Base-by-base conservation (phyloP, 2,329 filamentous ascomycete species). In the Aspergillus aculeatinus region DNA sequence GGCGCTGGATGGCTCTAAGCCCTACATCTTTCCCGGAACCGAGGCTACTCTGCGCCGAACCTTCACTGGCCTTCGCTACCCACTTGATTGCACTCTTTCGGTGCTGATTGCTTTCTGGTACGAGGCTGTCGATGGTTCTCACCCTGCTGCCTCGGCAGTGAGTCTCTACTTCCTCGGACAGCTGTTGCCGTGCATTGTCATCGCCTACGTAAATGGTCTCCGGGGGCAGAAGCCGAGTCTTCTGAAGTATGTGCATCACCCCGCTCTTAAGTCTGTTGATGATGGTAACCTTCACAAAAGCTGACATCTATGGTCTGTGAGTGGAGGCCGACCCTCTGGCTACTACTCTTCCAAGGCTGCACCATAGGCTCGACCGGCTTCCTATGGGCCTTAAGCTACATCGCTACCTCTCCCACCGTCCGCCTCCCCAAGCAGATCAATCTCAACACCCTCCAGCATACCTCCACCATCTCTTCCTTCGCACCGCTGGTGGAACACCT, bases 151-250 rank as follows among this genome's bases (percentile, higher is more conserved):
- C 12, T 27, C 51, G 0, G 47, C 57, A 7, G 49, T 55, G 6
- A 19, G 19, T 19, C 44, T 59, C 1, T 59, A 59, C 19, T 55
- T 59, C 21, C 29, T 59, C n/a, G 51, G 27, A 14, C 57, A 59
- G 50, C 44, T 31, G 14, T 29, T 54, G 2, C 57, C 50, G 10
- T 54, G 50, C 21, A 21, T 54, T 9, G 14, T 50, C 4, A 5
- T 50, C 10, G 16, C 23, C 31, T 54, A 21, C 39, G 10, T 16
- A 21, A 21, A 27, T 23, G 25, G 16, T 11, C 16, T 23, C n/a
- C 33, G 51, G 14, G 48, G 7, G 5, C 10, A 10, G 11, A 25
- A n/a, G 16, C 33, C 21, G 27, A 29, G 19, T 48, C 33, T 49
- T 49, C 1, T 49, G 5, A 9, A 14, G 48, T 49, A 49, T 25